Evolutionary conservation across 331 rosid genomes (phyloP).

Genomic region (Quercus lobata): DNA sequence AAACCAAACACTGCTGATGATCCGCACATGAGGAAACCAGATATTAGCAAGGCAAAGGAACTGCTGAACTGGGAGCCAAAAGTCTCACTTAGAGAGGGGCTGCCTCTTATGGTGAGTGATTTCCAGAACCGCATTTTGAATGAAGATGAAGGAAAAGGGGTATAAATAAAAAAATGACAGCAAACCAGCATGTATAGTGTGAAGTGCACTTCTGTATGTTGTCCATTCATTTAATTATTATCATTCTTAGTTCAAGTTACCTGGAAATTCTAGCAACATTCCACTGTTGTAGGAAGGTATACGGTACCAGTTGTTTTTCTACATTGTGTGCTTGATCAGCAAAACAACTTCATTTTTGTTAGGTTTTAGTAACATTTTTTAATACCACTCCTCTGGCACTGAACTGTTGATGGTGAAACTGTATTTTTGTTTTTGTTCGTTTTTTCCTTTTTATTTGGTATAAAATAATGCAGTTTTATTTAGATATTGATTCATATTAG

Average conservation of each 20-base stretch:
- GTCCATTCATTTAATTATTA: conserved; percentile 18
- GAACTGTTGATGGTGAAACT: conserved; percentile 17
- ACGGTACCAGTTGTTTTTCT: conserved; percentile 11
- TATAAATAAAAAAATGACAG: conserved; percentile 39
- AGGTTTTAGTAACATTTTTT: conserved; percentile 29
- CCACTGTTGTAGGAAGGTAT: conserved; percentile 26
- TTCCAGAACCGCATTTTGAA: conserved; percentile 92
- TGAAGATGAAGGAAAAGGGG: conserved; percentile 89
- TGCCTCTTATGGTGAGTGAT: conserved; percentile 94
- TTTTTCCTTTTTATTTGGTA: background rate
- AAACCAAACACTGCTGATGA: conserved; percentile 87
- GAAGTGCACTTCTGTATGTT: conserved; percentile 24
- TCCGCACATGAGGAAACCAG: conserved; percentile 96
- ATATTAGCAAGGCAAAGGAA: conserved; percentile 90
- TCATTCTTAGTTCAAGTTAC: conserved; percentile 16
- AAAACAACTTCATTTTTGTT: conserved; percentile 13
- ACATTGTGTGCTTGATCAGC: conserved; percentile 27
- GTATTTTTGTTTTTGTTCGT: conserved; percentile 14
- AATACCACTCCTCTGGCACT: conserved; percentile 15
- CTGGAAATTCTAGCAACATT: conserved; percentile 23
- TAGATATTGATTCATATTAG: too few species aligned
- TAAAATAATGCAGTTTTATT: too few species aligned
- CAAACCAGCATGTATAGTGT: conserved; percentile 45
- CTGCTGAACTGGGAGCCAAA: conserved; percentile 93
- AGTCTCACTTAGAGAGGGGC: conserved; percentile 76